Base-by-base conservation (phyloP, 495 filamentous ascomycete species). In the Geoglossum glabrum region DNA sequence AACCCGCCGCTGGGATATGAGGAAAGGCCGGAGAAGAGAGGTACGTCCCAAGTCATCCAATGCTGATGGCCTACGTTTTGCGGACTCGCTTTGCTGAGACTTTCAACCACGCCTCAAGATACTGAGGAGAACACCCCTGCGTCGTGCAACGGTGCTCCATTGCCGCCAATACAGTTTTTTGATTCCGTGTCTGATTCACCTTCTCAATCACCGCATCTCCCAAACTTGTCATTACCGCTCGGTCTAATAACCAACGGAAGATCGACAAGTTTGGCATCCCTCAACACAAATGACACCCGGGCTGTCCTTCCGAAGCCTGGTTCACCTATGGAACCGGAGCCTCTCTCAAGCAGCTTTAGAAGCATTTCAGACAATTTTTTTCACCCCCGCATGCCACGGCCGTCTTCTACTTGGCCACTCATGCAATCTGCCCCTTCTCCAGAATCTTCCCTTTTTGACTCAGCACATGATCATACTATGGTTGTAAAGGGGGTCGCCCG, bases 191-290 rank as follows among this genome's bases (percentile, higher is more conserved):
- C 51, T 1, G 21, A 49, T n/a, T 60, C 58, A 8, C 61, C 63
- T 21, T 73, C 72, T 27, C 68, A 66, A 56, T 75, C 73, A 7
- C 72, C 73, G 23, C 65, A 66, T 5, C 62, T 74, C 51, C 68
- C 65, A 0, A 69, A 73, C 56, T 59, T 65, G 15, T 69, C 72
- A 7, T 58, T 75, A 60, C 67, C 72, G 5, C 66, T 69, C 23
- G 70, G 72, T 17, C 64, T 71, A 10, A 43, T 38, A 28, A 61
- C 68, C 36, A 64, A 69, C 49, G 65, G 70, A 66, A 55, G 72
- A 69, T 54, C 72, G 73, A 65, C 76, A 57, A 61, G n/a, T 45
- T 21, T 45, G 40, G 40, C 64, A 69, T 61, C 73, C 67, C 60
- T 31, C 11, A 52, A 19, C 28, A 1, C 49, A 13, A 27, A 57